These are phyloP conservation scores for Hypholoma fasciculare DNA, from an alignment of 768 basidiomycete genomes.

Conservation along the genomic window DNA sequence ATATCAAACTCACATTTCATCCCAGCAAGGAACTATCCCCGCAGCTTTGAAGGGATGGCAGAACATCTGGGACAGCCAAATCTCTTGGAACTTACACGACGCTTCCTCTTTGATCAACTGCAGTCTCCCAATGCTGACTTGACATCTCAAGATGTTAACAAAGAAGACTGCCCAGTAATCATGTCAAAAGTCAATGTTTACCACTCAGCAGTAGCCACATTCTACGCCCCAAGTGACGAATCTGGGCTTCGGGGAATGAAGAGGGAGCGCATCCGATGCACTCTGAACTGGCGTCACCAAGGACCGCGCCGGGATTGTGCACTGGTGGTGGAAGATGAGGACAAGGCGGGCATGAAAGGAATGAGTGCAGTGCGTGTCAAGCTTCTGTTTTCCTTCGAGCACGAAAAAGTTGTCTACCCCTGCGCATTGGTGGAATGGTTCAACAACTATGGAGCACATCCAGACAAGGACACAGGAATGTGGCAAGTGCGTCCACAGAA, in stretches of 20 bases:
- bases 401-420: slow-evolving; percentile 12
- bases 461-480: slow-evolving; percentile 29
- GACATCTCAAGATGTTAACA: background rate
- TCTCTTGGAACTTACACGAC: slow-evolving; percentile 1
- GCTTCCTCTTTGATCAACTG: slow-evolving; percentile 8
- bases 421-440: slow-evolving; percentile 35
- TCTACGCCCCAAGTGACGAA: slow-evolving; percentile 36
- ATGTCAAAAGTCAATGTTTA: slow-evolving; percentile 20
- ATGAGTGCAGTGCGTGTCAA: slow-evolving; percentile 25
- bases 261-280: slow-evolving; percentile 27
- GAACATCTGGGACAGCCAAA: background rate
- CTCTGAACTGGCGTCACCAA: slow-evolving; percentile 24
- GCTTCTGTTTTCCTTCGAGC: slow-evolving; percentile 28
- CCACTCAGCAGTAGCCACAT: slow-evolving; percentile 27
- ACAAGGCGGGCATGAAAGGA: slow-evolving; percentile 21
- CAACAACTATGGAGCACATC: slow-evolving; percentile 16
- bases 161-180: slow-evolving; percentile 1
- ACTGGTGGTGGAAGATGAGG: slow-evolving; percentile 18
- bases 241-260: slow-evolving; percentile 28
- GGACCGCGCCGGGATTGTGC: slow-evolving; percentile 26
- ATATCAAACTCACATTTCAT: too few species aligned
- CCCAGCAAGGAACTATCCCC: background rate
- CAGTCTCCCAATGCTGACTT: background rate
- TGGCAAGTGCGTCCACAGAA: slow-evolving; percentile 32
- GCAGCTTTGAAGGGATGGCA: background rate